Base-by-base conservation (phyloP, 176 grass and related monocot genomes). In the Bonia amplexicaulis region DNA sequence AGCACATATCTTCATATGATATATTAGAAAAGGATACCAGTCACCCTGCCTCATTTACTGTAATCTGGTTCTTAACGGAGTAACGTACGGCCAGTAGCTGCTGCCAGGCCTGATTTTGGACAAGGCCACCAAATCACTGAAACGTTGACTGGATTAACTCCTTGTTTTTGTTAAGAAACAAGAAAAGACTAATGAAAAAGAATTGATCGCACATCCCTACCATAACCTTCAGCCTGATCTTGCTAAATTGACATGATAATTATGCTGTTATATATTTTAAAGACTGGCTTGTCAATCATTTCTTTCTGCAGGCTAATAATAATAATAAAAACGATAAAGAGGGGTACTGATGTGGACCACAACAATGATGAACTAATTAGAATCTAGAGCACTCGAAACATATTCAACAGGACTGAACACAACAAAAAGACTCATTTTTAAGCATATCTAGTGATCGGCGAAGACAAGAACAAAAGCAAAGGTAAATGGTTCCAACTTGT, bases 381-480 rank as follows among this genome's bases (percentile, higher is more conserved):
- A 65, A 16, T 33, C 6, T 72, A 45, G 3, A 27, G 13, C 23
- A 47, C 23, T 51, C 22, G 61, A 68, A 23, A 22, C 35, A 23
- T 88, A n/a, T 57, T 78, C 64, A 78, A 66, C 3, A 9, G 1
- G 6, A n/a, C 53, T 29, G 23, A 22, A 22, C 37, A 49, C 33
- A 73, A 26, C 55, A 58, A 59, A 59, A 13, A 40, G 2, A n/a
- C 16, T 68, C 40, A 39, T 85, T 79, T 80, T 89, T 26, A 90
- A 78, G n/a, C 67, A 68, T 74, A 86, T 86, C 39, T 79, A 58
- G 39, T 31, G 47, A 74, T 65, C 22, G 20, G 59, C 57, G 10
- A 60, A 39, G 48, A 35, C 48, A 27, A 73, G 35, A 71, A 58
- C 46, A 58, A 74, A 71, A 33, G 1, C 48, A 6, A 71, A 37